Evolutionary conservation across 2,329 filamentous ascomycete genomes (phyloP).

Genomic region (Thielaviopsis populi): DNA sequence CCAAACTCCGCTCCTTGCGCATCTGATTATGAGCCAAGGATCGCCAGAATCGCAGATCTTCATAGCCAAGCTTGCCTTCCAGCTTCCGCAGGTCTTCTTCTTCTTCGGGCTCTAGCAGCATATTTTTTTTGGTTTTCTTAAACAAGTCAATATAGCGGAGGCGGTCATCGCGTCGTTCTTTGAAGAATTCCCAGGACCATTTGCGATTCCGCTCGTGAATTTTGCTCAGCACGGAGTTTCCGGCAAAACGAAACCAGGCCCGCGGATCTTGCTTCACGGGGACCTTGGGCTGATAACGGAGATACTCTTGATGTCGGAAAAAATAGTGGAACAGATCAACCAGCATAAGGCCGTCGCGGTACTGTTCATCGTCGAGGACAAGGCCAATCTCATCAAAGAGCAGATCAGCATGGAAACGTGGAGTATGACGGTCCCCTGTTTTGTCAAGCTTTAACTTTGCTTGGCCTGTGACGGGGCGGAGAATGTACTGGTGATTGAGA

Average conservation of each 20-base stretch:
- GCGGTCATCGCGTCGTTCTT: conserved; percentile 79
- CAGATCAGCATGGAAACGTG: conserved; percentile 79
- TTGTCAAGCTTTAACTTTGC: conserved; percentile 94
- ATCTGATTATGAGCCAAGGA: conserved; percentile 87
- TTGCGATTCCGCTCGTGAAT: conserved; percentile 86
- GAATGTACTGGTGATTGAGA: conserved; percentile 69
- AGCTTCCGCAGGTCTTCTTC: conserved; percentile 56
- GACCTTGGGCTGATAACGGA: conserved; percentile 74
- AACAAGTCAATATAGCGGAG: conserved; percentile 82
- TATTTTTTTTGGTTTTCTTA: conserved; percentile 73
- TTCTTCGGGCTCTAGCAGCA: conserved; percentile 56
- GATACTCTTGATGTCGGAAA: conserved; percentile 93
- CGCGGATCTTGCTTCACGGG: conserved; percentile 76
- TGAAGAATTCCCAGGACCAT: conserved; percentile 95
- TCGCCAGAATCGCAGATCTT: conserved; percentile 94
- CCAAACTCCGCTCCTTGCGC: conserved; percentile 53
- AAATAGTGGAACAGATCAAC: conserved; percentile 98
- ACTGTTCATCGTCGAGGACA: conserved; percentile 94
- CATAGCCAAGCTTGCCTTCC: conserved; percentile 80
- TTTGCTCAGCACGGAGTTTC: conserved; percentile 73
- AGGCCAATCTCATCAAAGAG: conserved; percentile 96
- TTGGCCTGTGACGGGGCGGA: conserved; percentile 89
- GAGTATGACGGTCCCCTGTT: conserved; percentile 59
- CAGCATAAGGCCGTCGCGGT: conserved; percentile 94
- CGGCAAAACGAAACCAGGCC: conserved; percentile 87